Evolutionary conservation across 2,329 filamentous ascomycete genomes (phyloP).

Genomic region (Furcasterigmium furcatum): DNA sequence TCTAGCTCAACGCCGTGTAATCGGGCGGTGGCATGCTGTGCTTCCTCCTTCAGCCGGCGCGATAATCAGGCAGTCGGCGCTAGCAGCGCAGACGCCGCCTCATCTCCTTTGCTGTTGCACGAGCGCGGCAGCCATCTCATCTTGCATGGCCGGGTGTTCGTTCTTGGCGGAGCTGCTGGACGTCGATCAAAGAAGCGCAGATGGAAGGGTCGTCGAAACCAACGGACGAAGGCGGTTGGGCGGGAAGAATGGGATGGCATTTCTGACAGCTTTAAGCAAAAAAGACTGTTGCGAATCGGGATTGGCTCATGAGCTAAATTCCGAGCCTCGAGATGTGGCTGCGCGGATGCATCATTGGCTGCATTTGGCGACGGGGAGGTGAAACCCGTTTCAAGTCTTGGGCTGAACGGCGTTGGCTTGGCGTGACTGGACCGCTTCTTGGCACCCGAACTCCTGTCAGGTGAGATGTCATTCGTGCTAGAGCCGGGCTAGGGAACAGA

Average conservation of each 20-base stretch:
- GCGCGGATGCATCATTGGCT: neutral
- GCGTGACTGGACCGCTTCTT: neutral
- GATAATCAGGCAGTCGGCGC: too few relatives aligned
- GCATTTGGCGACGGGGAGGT: neutral
- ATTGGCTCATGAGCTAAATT: neutral
- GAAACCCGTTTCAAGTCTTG: neutral
- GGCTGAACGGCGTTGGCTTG: neutral
- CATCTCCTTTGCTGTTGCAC: neutral
- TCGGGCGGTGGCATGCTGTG: neutral
- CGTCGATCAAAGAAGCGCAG: neutral
- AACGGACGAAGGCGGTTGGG: too few relatives aligned
- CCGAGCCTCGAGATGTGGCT: neutral
- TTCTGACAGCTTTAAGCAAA: neutral
- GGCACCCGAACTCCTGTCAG: too few relatives aligned
- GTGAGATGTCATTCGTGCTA: too few relatives aligned
- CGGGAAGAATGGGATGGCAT: neutral
- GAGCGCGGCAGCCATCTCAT: neutral
- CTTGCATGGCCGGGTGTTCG: neutral
- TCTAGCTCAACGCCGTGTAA: neutral
- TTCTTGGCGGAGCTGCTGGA: neutral
- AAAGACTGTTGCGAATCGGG: neutral
- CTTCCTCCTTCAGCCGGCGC: too few relatives aligned
- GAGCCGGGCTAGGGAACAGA: too few relatives aligned
- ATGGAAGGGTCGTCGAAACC: neutral
- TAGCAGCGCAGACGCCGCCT: too few relatives aligned